Percentiles rank a stretch among this genome's conserved stretches.
Evolutionary conservation across 331 rosid genomes (phyloP).

Genomic region (Acacia pycnantha): DNA sequence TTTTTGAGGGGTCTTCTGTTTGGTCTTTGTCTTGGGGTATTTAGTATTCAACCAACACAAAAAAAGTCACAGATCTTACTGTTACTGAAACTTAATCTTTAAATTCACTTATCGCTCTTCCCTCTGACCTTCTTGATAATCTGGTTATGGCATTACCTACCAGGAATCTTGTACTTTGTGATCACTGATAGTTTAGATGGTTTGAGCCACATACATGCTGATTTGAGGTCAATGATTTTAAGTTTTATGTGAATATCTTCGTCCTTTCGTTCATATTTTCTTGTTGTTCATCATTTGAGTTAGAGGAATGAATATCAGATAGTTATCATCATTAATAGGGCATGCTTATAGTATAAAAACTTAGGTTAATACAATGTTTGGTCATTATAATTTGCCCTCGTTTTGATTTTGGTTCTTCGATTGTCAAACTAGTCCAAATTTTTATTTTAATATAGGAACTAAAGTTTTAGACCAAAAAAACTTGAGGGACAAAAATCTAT

Average conservation of each 20-base stretch:
- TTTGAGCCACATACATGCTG: slow-evolving; percentile 7
- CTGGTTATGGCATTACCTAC: neutral
- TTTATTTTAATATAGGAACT: too few species aligned
- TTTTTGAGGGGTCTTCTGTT: slow-evolving; percentile 4
- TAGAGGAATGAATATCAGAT: neutral
- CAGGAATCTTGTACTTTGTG: neutral
- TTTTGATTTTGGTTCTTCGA: too few species aligned
- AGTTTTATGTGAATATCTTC: neutral
- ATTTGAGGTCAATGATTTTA: slow-evolving; percentile 21
- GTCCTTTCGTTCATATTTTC: slow-evolving; percentile 14
- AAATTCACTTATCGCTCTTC: slow-evolving; percentile 55
- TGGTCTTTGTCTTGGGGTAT: neutral
- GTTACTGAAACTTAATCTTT: slow-evolving; percentile 39
- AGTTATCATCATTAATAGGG: slow-evolving; percentile 15
- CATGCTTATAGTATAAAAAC: slow-evolving; percentile 9
- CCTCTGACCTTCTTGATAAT: neutral
- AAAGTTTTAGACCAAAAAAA: too few species aligned
- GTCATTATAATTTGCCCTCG: too few species aligned
- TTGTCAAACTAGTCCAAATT: too few species aligned
- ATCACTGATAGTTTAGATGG: neutral
- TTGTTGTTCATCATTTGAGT: neutral
- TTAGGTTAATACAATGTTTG: too few species aligned
- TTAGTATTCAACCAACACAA: neutral
- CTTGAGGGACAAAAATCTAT: too few species aligned
- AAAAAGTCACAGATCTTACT: slow-evolving; percentile 41